Evolutionary conservation across 2,329 filamentous ascomycete genomes (phyloP), one percentile per base, ranked within the genome.

Genomic region (Pseudopithomyces maydicus): DNA sequence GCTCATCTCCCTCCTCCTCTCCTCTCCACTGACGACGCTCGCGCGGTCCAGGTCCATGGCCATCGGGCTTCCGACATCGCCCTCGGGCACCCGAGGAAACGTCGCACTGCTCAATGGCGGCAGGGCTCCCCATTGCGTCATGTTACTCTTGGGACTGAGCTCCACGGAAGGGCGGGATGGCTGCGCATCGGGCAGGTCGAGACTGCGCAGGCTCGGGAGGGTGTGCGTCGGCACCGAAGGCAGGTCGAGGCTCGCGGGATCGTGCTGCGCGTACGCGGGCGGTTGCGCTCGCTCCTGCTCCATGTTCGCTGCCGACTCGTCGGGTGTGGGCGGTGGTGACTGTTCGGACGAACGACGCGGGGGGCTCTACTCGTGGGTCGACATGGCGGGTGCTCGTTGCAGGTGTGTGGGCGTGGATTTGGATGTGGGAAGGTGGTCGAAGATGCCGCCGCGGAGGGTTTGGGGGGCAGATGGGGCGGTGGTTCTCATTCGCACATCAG

Each of bases 21-120:
- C 61, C 4, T 73, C 74, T 39, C 78, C 65, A 59, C 78, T 80
- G 63, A 76, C 72, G 20, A 78, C 72, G 61, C 79, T 80, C 22
- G 74, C 77, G 6, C 73, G 78, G 55, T 80, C 69, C 59, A 77
- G 77, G 54, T 80, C 69, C 59, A 77, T 76, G 11, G 80, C 69
- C 62, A 77, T 77, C 5, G 80, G 79, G 60, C 79, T 81, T 19
- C 73, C 73, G 32, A 79, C 68, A 7, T 75, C 74, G 8, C 67
- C 66, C 6, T 75, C 68, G 17, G 73, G 74, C 46, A 71, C 72
- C 41, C 64, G 59, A 6, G 74, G 72, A 39, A 76, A 74, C 10
- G 64, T 59, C 52, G 66, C 55, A 54, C 63, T 67, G 56, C 59
- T 62, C 55, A 71, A 56, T 2, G 67, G 60, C 33, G 72, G 66